Evolutionary conservation across 75 land plant genomes (phyloP), one percentile per base, ranked within the genome.

Genomic region (Larix kaempferi): DNA sequence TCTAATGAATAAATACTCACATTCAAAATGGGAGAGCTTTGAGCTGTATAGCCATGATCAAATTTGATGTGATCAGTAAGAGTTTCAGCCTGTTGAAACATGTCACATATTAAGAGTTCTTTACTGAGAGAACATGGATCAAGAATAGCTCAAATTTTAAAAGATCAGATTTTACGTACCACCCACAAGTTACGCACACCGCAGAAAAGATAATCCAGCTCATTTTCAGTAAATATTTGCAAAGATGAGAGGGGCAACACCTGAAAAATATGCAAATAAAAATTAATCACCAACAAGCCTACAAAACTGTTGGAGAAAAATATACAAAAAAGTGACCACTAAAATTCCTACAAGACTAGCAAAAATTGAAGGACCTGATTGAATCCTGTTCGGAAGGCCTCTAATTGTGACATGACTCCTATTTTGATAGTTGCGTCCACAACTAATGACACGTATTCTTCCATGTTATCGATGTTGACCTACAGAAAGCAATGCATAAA

Each of bases 41-140:
- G 78, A 16, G 89, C 82, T 2, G 87, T 92, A 78, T 92, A 92
- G 69, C 94, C 94, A 81, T 92, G 94, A 58, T 92, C 94, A 81
- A 92, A 88, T 79, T 89, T 88, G 21, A 89, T 57, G 62, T 89
- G 78, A 58, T 89, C 92, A 79, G 81, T 44, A 7, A 89, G 75
- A 21, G 75, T 71, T 79, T 82, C 81, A 55, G 81, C 54, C 74
- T 82, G 82, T 26, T 19, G 59, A 59, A 15, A 76, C 37, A 60
- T 19, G 60, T 21, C n/a, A 39, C 67, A 58, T 37, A 57, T 52
- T 35, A 49, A 27, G 17, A 7, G 4, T 23, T 63, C 8, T 17
- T 33, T 23, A 78, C 8, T 25, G 55, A 78, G 7, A 79, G 52
- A 35, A 78, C 22, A 73, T 22, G 2, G 83, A 10, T 82, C 82